phyloP scores from a whole-genome alignment of 495 filamentous ascomycete species.

The Sphaerosporella brunnea region DNA sequence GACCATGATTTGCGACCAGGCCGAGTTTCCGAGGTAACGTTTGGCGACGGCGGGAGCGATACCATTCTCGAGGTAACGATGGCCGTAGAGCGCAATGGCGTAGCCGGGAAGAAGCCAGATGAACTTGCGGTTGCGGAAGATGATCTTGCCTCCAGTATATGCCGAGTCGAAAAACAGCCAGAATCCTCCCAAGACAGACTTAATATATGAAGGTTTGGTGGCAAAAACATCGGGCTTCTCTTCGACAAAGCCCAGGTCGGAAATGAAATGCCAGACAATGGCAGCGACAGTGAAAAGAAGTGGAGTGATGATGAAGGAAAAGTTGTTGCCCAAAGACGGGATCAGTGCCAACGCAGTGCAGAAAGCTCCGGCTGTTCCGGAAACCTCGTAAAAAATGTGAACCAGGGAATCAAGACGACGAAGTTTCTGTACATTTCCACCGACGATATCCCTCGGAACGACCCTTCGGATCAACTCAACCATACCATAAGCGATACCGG shows the following conservation, averaged over 20 bases:
- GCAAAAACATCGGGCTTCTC: background rate
- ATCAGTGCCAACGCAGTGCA: slow-evolving; percentile 30
- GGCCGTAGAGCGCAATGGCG: slow-evolving; percentile 31
- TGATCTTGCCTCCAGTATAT: slow-evolving; percentile 28
- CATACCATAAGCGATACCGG: slow-evolving; percentile 30
- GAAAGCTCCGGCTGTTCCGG: slow-evolving; percentile 31
- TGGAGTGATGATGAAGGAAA: slow-evolving; percentile 31
- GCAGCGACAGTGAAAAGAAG: slow-evolving; percentile 29
- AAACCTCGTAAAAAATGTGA: slow-evolving; percentile 33
- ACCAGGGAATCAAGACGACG: slow-evolving; percentile 31
- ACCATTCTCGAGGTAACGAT: slow-evolving; percentile 32
- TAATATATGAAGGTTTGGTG: slow-evolving; percentile 11
- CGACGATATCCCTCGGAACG: slow-evolving; percentile 34
- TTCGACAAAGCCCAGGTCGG: slow-evolving; percentile 25
- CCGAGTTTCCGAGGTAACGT: slow-evolving; percentile 28
- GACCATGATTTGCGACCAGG: slow-evolving; percentile 33
- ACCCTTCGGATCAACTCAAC: slow-evolving; percentile 33
- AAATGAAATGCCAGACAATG: slow-evolving; percentile 29
- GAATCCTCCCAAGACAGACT: slow-evolving; percentile 23
- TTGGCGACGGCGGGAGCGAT: slow-evolving; percentile 30
- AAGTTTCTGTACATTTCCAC: slow-evolving; percentile 32
- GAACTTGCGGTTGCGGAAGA: slow-evolving; percentile 31
- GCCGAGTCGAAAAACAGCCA: slow-evolving; percentile 29
- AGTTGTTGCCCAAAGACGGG: slow-evolving; percentile 31
- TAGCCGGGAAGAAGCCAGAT: slow-evolving; percentile 33